Conservation (phyloP, 495 filamentous ascomycete species). For the Daldinia vernicosa region DNA sequence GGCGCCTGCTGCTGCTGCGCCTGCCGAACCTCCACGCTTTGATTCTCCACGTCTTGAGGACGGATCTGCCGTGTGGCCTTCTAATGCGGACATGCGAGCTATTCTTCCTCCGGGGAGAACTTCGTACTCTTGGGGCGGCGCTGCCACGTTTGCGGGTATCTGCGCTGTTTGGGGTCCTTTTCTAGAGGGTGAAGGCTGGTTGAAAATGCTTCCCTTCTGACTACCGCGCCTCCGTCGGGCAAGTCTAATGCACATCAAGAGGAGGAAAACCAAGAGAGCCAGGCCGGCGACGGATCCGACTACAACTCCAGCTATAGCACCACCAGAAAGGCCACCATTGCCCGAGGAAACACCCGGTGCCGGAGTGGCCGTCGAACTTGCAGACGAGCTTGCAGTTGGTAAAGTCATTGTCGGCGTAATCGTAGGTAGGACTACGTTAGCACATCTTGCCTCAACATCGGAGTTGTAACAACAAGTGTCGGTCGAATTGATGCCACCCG, state of each 20-base stretch:
- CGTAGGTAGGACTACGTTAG: slow-evolving; percentile 75
- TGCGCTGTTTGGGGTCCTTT: slow-evolving; percentile 55
- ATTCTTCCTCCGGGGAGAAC: slow-evolving; percentile 88
- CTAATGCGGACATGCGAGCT: slow-evolving; percentile 93
- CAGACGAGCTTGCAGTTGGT: slow-evolving; percentile 57
- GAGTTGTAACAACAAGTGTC: slow-evolving; percentile 94
- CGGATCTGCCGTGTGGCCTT: slow-evolving; percentile 70
- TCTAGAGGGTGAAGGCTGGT: slow-evolving; percentile 84
- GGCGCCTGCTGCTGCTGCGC: slow-evolving; percentile 50
- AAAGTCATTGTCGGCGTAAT: slow-evolving; percentile 76
- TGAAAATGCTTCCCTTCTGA: slow-evolving; percentile 73
- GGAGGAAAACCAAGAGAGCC: slow-evolving; percentile 69
- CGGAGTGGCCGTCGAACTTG: slow-evolving; percentile 56
- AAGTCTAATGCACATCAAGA: slow-evolving; percentile 68
- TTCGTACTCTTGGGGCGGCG: slow-evolving; percentile 67
- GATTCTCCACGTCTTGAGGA: slow-evolving; percentile 60
- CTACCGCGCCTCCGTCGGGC: slow-evolving; percentile 67
- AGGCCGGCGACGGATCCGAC: slow-evolving; percentile 79
- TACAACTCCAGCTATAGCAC: slow-evolving; percentile 89
- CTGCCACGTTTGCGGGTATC: slow-evolving; percentile 47
- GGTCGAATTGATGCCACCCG: slow-evolving; percentile 85
- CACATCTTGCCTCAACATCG: slow-evolving; percentile 74
- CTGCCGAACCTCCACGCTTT: slow-evolving; percentile 41
- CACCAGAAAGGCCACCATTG: slow-evolving; percentile 72
- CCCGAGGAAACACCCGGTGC: slow-evolving; percentile 42